Conservation (phyloP, 805 yeast genomes). For the Blastobotrys chiropterorum region DNA sequence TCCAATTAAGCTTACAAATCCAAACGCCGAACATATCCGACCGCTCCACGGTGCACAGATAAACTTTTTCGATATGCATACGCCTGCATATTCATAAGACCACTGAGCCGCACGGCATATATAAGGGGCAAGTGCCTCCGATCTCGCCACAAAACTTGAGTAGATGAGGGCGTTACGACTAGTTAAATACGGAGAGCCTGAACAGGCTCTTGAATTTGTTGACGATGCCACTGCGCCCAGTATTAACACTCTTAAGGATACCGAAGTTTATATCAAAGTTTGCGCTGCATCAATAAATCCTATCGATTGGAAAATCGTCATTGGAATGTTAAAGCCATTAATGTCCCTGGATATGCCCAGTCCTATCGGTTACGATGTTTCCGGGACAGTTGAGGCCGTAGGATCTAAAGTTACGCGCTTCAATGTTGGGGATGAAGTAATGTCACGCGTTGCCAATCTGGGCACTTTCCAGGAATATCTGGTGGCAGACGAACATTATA, state of each 20-base stretch:
- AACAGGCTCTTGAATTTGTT: neutral
- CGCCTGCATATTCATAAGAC: too few relatives aligned
- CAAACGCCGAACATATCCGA: too few relatives aligned
- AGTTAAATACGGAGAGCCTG: neutral
- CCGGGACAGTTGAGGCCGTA: conserved; percentile 22
- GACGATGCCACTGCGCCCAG: neutral
- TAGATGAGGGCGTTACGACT: too few relatives aligned
- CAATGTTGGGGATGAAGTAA: conserved; percentile 21
- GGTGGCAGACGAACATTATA: conserved; percentile 7
- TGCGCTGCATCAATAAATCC: conserved; percentile 24
- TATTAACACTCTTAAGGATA: neutral
- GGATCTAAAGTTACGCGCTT: conserved; percentile 18
- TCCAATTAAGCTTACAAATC: too few relatives aligned
- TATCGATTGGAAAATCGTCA: conserved; percentile 18
- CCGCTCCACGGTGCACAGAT: too few relatives aligned
- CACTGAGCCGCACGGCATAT: too few relatives aligned
- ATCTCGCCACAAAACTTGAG: too few relatives aligned
- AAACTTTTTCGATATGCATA: too few relatives aligned
- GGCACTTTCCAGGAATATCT: conserved; percentile 19
- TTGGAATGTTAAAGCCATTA: conserved; percentile 11
- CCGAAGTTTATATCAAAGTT: conserved; percentile 17
- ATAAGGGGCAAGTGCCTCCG: too few relatives aligned
- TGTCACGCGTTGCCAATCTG: conserved; percentile 7
- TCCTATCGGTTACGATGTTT: conserved; percentile 22
- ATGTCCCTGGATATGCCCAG: conserved; percentile 11